Conservation (phyloP, 148 eudicot genomes). For the Nyssa sinensis region DNA sequence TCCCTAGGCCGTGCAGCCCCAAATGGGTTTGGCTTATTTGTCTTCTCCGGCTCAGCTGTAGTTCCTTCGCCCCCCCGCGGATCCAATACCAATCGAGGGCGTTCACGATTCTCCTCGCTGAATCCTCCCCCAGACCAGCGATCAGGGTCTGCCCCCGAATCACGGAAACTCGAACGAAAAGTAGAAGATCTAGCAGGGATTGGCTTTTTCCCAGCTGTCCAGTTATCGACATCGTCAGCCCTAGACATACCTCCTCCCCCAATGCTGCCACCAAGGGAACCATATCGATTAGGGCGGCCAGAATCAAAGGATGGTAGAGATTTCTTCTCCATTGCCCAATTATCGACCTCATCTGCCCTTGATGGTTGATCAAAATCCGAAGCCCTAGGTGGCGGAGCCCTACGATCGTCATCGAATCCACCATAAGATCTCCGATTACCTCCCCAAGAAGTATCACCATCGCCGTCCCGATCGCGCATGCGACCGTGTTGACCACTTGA, state of each 20-base stretch:
- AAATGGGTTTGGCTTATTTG: constrained; percentile 67
- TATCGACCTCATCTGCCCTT: constrained; percentile 80
- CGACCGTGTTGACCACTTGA: not conserved
- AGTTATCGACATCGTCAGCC: constrained; percentile 84
- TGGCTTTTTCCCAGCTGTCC: constrained; percentile 59
- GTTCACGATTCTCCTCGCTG: constrained; percentile 12
- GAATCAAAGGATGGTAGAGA: constrained; percentile 27
- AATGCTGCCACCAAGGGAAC: constrained; percentile 40
- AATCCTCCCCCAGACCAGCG: constrained; percentile 51
- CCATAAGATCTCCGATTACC: constrained; percentile 28
- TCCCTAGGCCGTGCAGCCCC: constrained; percentile 95
- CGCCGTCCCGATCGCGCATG: constrained; percentile 20
- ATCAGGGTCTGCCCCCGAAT: constrained; percentile 47
- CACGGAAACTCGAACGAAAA: constrained; percentile 55
- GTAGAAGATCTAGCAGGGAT: constrained; percentile 31
- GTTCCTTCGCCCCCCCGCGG: constrained; percentile 36
- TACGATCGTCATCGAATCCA: constrained; percentile 43
- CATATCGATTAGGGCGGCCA: constrained; percentile 35
- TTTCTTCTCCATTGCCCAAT: constrained; percentile 71
- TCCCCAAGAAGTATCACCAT: constrained; percentile 17
- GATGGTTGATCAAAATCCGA: constrained; percentile 44
- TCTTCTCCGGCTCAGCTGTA: constrained; percentile 30
- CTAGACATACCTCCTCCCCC: constrained; percentile 28
- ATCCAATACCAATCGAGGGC: constrained; percentile 54
- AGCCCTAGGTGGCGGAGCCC: constrained; percentile 22